A percentile compares a stretch with the other conserved stretches of the same genome.
Evolutionary conservation across 2,329 filamentous ascomycete species (phyloP).

Genomic region (Aureobasidium sp.): DNA sequence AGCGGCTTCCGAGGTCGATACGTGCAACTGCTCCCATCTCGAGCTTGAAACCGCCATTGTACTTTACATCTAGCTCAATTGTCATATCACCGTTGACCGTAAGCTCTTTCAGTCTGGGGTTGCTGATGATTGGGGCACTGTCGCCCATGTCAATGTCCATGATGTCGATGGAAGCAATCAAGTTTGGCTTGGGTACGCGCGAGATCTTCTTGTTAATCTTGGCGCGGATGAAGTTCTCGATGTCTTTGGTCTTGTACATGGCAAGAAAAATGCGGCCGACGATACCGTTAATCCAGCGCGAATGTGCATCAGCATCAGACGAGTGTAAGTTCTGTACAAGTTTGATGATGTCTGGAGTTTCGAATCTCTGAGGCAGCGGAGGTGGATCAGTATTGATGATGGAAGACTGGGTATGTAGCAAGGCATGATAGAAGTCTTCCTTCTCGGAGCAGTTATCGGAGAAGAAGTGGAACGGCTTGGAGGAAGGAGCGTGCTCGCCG

Average conservation of each 20-base stretch:
- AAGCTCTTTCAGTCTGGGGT: constrained; percentile 77
- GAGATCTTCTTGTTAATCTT: constrained; percentile 97
- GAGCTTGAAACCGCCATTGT: constrained; percentile 79
- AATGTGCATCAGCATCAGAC: constrained; percentile 82
- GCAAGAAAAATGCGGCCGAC: constrained; percentile 82
- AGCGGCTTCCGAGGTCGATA: constrained; percentile 78
- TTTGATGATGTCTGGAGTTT: constrained; percentile 77
- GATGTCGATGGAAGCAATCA: constrained; percentile 77
- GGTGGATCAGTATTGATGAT: constrained; percentile 49
- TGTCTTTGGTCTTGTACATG: constrained; percentile 72
- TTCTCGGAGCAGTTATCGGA: constrained; percentile 94
- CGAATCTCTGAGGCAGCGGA: constrained; percentile 66
- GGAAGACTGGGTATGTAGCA: constrained; percentile 76
- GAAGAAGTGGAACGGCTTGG: constrained; percentile 88
- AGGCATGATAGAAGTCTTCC: constrained; percentile 94
- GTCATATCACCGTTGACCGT: constrained; percentile 86
- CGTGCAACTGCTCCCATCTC: constrained; percentile 89
- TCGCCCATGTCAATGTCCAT: constrained; percentile 79
- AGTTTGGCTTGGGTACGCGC: constrained; percentile 81
- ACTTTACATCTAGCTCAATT: constrained; percentile 78
- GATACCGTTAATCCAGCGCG: constrained; percentile 87
- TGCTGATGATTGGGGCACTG: constrained; percentile 78
- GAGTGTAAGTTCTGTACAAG: constrained; percentile 87
- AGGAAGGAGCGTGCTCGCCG: constrained; percentile 46
- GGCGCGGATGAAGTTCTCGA: constrained; percentile 68